Base-by-base conservation (phyloP, 2,329 filamentous ascomycete genomes). In the Paracorniculantispora psalliotae region DNA sequence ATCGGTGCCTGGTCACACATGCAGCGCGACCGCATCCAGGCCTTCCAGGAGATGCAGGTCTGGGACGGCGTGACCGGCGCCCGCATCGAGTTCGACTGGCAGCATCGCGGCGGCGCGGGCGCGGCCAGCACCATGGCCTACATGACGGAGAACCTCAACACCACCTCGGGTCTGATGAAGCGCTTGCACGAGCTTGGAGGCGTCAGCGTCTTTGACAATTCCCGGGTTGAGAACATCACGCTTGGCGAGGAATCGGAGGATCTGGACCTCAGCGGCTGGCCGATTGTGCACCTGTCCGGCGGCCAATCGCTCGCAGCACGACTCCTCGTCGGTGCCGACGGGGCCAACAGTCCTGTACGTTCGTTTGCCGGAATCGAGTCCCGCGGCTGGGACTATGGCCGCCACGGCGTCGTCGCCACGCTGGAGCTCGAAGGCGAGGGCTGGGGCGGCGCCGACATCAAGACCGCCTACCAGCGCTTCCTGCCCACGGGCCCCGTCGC, bases 1-100 rank as follows among this genome's bases (percentile, higher is more conserved):
- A 94, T 96, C 61, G 94, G 93, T 37, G 92, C 89, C 52, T 97
- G 93, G 94, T 70, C 80, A 7, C 86, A 96, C 69, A 78, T 97
- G 61, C 82, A 90, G 65, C 76, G 80, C 44, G 78, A 84, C 6
- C 85, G 94, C 33, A 84, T 94, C 35, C 92, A 97, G 76, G 83
- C 87, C 1, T 99, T 97, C 73, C 87, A 96, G 61, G 90, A 93
- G 67, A 99, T 99, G 94, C 89, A 96, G 72, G 94, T 97, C 33
- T 99, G 96, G 94, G 94, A 99, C 72, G 96, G 93, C 62, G 85
- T 96, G 59, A 90, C 89, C 43, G 92, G 86, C 61, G 90, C 92
- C 37, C 85, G 87, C 66, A 94, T 99, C 71, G 89, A 91, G 65
- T 99, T 99, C 72, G 90, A 94, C 75, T 90, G 87, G 88, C 23